Conservation (phyloP, 192 early-diverging fungal genomes). For the Linnemannia elongata region DNA sequence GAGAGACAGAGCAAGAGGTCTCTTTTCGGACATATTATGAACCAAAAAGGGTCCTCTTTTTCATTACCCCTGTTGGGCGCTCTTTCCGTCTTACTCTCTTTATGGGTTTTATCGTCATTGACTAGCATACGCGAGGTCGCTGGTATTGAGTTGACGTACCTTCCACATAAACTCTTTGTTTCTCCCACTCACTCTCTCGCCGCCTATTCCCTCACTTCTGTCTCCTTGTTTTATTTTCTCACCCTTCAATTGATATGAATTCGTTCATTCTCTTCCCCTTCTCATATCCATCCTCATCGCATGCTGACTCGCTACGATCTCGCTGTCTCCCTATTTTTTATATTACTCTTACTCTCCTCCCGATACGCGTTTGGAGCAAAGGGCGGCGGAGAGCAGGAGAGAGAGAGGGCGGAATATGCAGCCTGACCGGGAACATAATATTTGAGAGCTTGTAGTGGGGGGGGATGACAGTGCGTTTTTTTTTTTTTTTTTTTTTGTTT, state of each 20-base stretch:
- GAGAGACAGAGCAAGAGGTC: background rate
- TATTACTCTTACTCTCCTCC: background rate
- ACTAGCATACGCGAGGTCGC: background rate
- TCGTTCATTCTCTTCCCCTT: too few species aligned
- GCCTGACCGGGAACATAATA: constrained; percentile 1
- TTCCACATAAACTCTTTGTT: background rate
- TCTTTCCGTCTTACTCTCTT: too few species aligned
- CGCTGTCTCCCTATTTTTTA: too few species aligned
- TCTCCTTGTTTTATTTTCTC: too few species aligned
- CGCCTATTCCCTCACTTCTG: too few species aligned
- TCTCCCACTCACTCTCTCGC: background rate
- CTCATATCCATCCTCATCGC: too few species aligned
- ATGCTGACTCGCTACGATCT: too few species aligned
- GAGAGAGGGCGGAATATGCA: background rate
- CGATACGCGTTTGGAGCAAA: background rate
- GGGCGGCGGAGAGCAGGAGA: background rate
- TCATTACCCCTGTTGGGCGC: too few species aligned
- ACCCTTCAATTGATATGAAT: too few species aligned
- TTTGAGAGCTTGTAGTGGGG: background rate
- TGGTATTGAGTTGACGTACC: too few species aligned
- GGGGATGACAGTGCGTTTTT: background rate
- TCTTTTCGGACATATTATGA: background rate
- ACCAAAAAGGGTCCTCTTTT: background rate
- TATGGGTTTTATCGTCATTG: background rate
- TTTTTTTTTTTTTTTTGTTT: too few species aligned